Conservation (phyloP, 768 basidiomycete genomes). For the Lentinula edodes region DNA sequence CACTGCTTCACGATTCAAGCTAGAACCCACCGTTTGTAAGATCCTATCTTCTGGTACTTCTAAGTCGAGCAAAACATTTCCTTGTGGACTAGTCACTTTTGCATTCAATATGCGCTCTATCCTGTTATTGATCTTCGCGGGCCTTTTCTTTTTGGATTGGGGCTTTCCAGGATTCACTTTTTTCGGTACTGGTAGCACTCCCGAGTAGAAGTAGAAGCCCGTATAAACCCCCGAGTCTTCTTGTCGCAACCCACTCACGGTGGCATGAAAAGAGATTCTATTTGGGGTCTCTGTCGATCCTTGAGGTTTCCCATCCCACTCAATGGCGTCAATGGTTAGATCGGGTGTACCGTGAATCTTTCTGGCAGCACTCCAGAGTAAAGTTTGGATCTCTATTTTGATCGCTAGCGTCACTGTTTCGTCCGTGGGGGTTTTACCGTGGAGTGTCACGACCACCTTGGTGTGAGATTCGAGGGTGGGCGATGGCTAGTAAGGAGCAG, state of each 20-base stretch:
- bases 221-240: neutral
- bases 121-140: neutral
- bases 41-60: neutral
- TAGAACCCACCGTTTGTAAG: neutral
- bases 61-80: neutral
- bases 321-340: neutral
- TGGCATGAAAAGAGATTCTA: neutral
- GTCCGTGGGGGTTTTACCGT: neutral
- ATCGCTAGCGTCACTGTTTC: neutral
- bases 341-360: neutral
- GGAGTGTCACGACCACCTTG: neutral
- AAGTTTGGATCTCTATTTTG: neutral
- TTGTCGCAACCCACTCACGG: neutral
- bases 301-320: neutral
- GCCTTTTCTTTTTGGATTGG: too few relatives aligned
- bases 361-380: too few relatives aligned
- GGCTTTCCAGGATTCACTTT: neutral
- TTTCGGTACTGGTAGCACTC: neutral
- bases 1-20: neutral
- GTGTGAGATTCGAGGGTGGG: neutral
- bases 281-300: neutral
- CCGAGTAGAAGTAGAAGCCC: neutral
- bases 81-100: neutral
- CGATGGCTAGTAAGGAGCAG: neutral
- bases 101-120: neutral